A percentile compares a stretch with the other conserved stretches of the same genome.
phyloP scores from a whole-genome alignment of 2,329 filamentous ascomycete genomes.

The Nothomitra cinnamomea region DNA sequence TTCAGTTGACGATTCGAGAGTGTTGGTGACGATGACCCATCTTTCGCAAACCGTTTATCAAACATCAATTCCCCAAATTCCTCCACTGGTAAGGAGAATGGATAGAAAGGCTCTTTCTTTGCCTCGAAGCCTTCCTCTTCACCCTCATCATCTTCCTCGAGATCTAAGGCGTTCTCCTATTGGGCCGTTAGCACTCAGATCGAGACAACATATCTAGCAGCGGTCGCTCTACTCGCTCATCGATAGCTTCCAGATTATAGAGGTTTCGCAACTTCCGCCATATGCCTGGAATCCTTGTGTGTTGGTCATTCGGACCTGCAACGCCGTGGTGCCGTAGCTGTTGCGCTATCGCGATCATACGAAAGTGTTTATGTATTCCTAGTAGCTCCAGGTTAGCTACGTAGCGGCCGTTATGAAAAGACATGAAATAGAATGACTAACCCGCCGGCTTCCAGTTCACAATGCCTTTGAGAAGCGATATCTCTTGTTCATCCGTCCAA shows the following conservation, averaged over 20 bases:
- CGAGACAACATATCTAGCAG: too few species aligned
- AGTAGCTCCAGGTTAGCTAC: slow-evolving; percentile 6
- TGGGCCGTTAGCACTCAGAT: slow-evolving; percentile 3
- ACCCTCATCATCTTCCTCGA: slow-evolving; percentile 37
- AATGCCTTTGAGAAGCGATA: slow-evolving; percentile 79
- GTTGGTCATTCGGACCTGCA: slow-evolving; percentile 48
- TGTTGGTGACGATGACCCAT: slow-evolving; percentile 26
- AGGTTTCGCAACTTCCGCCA: slow-evolving; percentile 73
- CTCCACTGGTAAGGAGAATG: slow-evolving; percentile 44
- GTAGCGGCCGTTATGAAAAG: slow-evolving; percentile 2
- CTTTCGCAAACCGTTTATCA: slow-evolving; percentile 26
- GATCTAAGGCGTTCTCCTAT: slow-evolving; percentile 35
- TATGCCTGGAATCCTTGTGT: slow-evolving; percentile 80
- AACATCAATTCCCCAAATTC: slow-evolving; percentile 26
- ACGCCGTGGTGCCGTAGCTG: slow-evolving; percentile 67
- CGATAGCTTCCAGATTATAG: slow-evolving; percentile 73
- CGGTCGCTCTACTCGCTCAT: slow-evolving; percentile 55
- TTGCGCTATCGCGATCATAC: slow-evolving; percentile 73
- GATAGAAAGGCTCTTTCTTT: slow-evolving; percentile 40
- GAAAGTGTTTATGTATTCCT: slow-evolving; percentile 90
- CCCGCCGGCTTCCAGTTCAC: slow-evolving; percentile 95
- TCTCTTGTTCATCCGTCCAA: slow-evolving; percentile 94
- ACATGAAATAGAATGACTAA: slow-evolving; percentile 21
- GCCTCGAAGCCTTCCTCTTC: slow-evolving; percentile 10
- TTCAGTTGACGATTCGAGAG: slow-evolving; percentile 20